Conservation (phyloP, 306 rosid species). For the Dryas alaskensis region DNA sequence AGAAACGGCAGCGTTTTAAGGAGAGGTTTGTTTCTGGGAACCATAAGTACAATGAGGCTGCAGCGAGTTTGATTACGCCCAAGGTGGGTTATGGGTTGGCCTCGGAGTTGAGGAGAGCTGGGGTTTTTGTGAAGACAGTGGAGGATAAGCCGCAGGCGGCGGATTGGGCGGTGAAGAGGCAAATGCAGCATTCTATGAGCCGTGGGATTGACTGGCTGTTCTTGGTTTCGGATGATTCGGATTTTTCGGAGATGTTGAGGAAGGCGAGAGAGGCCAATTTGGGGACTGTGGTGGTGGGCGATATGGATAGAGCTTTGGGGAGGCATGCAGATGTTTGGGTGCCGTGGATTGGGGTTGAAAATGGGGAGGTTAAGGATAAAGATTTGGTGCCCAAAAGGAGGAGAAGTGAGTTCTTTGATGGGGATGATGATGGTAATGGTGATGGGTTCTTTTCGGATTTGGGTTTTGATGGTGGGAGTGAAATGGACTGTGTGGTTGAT, state of each 20-base stretch:
- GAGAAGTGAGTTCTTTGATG: slow-evolving; percentile 27
- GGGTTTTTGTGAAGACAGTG: slow-evolving; percentile 81
- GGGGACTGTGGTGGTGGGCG: slow-evolving; percentile 87
- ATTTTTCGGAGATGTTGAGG: slow-evolving; percentile 77
- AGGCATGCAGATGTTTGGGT: slow-evolving; percentile 81
- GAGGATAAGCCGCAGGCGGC: slow-evolving; percentile 87
- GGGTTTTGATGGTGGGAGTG: slow-evolving; percentile 29
- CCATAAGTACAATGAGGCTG: slow-evolving; percentile 61
- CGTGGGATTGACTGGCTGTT: slow-evolving; percentile 79
- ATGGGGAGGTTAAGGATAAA: slow-evolving; percentile 53
- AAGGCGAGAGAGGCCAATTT: slow-evolving; percentile 62
- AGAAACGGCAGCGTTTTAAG: slow-evolving; percentile 62
- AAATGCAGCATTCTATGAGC: slow-evolving; percentile 83
- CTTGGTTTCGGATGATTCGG: slow-evolving; percentile 80
- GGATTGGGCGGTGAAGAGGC: slow-evolving; percentile 83
- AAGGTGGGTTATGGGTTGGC: slow-evolving; percentile 80
- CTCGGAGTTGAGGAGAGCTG: slow-evolving; percentile 73
- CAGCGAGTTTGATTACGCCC: slow-evolving; percentile 48
- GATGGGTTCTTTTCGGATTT: slow-evolving; percentile 38
- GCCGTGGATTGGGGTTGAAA: slow-evolving; percentile 78
- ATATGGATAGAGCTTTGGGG: slow-evolving; percentile 66
- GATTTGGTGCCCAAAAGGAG: slow-evolving; percentile 49
- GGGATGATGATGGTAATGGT: slow-evolving; percentile 34
- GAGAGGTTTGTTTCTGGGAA: slow-evolving; percentile 54
- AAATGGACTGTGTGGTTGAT: slow-evolving; percentile 44